Percentiles rank a stretch among this genome's conserved stretches.
Evolutionary conservation across 345 rosid genomes (phyloP).

Genomic region (Gossypium longicalyx): DNA sequence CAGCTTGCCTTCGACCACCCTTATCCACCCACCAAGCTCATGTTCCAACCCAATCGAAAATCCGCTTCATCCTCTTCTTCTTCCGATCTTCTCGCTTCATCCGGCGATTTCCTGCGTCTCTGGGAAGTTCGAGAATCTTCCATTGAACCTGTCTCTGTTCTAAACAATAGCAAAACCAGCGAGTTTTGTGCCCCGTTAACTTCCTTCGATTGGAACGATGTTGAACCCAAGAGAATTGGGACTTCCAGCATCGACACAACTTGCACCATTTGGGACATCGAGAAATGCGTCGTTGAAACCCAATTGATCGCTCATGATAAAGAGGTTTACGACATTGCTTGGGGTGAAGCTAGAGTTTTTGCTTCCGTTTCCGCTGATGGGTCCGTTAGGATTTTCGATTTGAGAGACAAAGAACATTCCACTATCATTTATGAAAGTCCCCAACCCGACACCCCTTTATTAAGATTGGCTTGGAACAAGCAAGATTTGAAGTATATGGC

Average conservation of each 20-base stretch:
- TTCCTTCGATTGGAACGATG: constrained; percentile 93
- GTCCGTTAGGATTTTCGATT: constrained; percentile 69
- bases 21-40: constrained; percentile 75
- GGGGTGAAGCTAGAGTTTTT: constrained; percentile 69
- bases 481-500: constrained; percentile 80
- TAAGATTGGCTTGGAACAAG: constrained; percentile 80
- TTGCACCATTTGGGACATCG: constrained; percentile 93
- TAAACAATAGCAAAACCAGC: constrained; percentile 68
- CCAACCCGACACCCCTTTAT: constrained; percentile 66
- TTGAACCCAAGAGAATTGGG: constrained; percentile 84
- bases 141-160: constrained; percentile 45
- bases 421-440: constrained; percentile 80
- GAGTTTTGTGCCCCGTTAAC: constrained; percentile 87
- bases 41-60: constrained; percentile 50
- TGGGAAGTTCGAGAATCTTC: constrained; percentile 64
- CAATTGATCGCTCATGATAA: constrained; percentile 85
- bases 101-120: constrained; percentile 75
- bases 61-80: constrained; percentile 19
- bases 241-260: constrained; percentile 92
- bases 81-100: constrained; percentile 59
- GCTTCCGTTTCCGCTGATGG: constrained; percentile 87
- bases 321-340: constrained; percentile 37
- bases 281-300: constrained; percentile 70
- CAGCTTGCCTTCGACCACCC: constrained; percentile 65
- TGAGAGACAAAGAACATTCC: constrained; percentile 78